These are phyloP conservation scores for Pleurotus giganteus DNA, from an alignment of 768 basidiomycete species.

Conservation along the genomic window DNA sequence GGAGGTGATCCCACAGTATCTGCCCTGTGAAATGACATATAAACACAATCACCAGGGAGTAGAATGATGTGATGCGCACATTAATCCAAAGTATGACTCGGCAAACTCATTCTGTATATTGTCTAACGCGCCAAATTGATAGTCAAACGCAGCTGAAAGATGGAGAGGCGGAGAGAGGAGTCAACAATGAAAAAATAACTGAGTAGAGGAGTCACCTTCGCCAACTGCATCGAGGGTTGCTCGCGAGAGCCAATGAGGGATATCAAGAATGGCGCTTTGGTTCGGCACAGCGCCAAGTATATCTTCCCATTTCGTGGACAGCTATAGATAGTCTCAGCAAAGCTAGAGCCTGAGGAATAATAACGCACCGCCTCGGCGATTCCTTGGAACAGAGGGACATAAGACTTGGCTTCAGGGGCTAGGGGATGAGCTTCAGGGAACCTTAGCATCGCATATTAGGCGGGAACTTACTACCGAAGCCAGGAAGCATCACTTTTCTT, in stretches of 20 bases:
- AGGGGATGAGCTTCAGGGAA: neutral
- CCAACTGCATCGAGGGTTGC: slow-evolving; percentile 51
- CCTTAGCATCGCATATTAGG: too few species aligned
- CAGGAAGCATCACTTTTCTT: slow-evolving; percentile 52
- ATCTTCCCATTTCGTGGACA: slow-evolving; percentile 51
- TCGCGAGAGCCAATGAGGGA: slow-evolving; percentile 49
- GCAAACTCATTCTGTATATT: slow-evolving; percentile 50
- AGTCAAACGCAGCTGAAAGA: slow-evolving; percentile 47
- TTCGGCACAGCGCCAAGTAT: slow-evolving; percentile 40
- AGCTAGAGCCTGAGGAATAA: slow-evolving; percentile 18
- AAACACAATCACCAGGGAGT: neutral
- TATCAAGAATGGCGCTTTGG: slow-evolving; percentile 41
- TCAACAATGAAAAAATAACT: neutral
- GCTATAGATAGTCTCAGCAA: slow-evolving; percentile 26
- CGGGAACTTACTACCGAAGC: too few species aligned
- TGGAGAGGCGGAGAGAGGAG: neutral
- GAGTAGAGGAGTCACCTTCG: slow-evolving; percentile 32
- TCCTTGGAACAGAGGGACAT: slow-evolving; percentile 45
- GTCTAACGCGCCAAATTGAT: slow-evolving; percentile 53
- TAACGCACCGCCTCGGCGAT: slow-evolving; percentile 39
- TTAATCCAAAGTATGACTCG: slow-evolving; percentile 51
- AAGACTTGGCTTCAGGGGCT: slow-evolving; percentile 45
- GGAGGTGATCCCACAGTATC: slow-evolving; percentile 30
- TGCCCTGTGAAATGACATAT: slow-evolving; percentile 17
- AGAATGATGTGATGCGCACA: slow-evolving; percentile 26